Percentiles rank a stretch among this genome's conserved stretches.
These are phyloP conservation scores for Akanthomyces lecanii DNA, from an alignment of 2,329 filamentous ascomycete genomes.

Conservation along the genomic window DNA sequence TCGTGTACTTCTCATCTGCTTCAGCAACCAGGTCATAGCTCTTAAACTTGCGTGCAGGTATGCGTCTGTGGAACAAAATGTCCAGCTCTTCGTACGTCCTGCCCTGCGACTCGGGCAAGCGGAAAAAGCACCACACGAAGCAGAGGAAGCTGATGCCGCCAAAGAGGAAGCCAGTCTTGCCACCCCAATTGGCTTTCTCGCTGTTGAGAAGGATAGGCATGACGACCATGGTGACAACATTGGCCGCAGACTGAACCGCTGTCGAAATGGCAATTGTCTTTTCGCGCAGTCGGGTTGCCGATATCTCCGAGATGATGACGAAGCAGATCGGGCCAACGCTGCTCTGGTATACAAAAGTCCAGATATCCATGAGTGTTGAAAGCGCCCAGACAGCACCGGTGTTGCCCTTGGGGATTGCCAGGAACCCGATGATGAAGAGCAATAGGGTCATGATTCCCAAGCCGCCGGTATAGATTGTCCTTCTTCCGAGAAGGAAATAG, in stretches of 20 bases:
- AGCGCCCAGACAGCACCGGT: conserved; percentile 33
- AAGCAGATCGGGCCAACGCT: conserved; percentile 40
- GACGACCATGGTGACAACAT: conserved; percentile 21
- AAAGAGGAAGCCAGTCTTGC: conserved; percentile 24
- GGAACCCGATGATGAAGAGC: conserved; percentile 39
- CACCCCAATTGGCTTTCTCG: conserved; percentile 22
- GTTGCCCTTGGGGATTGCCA: conserved; percentile 33
- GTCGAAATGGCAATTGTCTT: conserved; percentile 31
- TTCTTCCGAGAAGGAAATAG: conserved; percentile 33
- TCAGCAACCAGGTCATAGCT: conserved; percentile 10
- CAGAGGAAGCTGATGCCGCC: conserved; percentile 19
- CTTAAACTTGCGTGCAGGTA: conserved; percentile 22
- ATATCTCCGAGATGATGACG: conserved; percentile 38
- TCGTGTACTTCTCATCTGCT: conserved; percentile 7
- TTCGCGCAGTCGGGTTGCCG: conserved; percentile 31
- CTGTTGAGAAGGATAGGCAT: conserved; percentile 25
- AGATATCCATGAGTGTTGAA: conserved; percentile 37
- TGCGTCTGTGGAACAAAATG: conserved; percentile 19
- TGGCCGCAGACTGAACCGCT: conserved; percentile 23
- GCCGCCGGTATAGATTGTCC: conserved; percentile 33
- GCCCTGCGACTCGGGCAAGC: conserved; percentile 25
- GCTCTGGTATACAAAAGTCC: conserved; percentile 39
- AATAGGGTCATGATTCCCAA: conserved; percentile 30
- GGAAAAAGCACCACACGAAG: conserved; percentile 23
- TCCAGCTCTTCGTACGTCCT: conserved; percentile 25